Base-by-base conservation (phyloP, 345 rosid species). In the Rubroshorea leprosula region DNA sequence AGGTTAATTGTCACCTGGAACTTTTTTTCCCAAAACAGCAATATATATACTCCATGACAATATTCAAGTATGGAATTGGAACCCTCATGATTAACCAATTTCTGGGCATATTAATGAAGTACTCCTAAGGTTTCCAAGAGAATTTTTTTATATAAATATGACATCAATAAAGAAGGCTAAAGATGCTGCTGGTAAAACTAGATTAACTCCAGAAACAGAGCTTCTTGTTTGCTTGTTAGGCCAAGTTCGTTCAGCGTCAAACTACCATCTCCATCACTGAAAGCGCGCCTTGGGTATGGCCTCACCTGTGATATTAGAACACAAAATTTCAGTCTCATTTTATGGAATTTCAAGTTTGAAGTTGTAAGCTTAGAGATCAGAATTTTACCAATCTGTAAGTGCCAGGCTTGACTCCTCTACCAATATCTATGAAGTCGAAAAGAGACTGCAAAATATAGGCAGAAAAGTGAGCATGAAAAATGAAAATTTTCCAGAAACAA, bases 211-310 rank as follows among this genome's bases (percentile, higher is more conserved):
- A 94, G 89, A 75, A 83, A 94, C 73, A 94, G 57, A 54, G 99
- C 99, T 74, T 94, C 99, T 66, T 87, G 99, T 73, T 87, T 94
- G 82, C 84, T 85, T 8, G 90, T 81, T 61, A 94, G 76, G 13
- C 99, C 99, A 27, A 87, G 93, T 69, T 94, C 97, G 12, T 64
- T 86, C 66, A 94, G 73, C 3, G 93, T 76, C 58, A 80, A 63
- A 25, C 65, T 61, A 48, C 84, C 69, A 74, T 94, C 97, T 45
- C 82, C 96, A 44, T 81, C 86, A 6, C 86, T 76, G 77, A 87
- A 93, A 38, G 96, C 89, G 17, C 83, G 89, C 84, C 97, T 79
- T 0, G 97, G 96, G 69, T 80, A 94, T 44, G 99, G 99, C 76
- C 97, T 83, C 82, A 94, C 99, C 99, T 94, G 86, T 21, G 47